Base-by-base conservation (phyloP, 306 rosid species). In the Oemleria cerasiformis region DNA sequence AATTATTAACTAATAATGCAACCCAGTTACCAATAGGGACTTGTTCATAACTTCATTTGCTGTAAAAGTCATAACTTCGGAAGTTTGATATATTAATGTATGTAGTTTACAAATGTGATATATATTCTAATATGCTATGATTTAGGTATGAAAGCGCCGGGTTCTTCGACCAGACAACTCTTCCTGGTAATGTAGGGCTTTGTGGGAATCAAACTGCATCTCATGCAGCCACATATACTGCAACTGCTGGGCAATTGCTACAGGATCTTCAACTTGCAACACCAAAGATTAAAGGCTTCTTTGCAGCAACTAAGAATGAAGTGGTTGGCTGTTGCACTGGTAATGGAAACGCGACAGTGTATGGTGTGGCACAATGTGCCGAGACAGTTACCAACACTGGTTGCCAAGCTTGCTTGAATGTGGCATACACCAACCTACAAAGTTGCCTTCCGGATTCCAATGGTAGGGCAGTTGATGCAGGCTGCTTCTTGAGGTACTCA, bases 401-500 rank as follows among this genome's bases (percentile, higher is more conserved):
- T 8, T 88, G 95, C 67, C 39, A 68, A 8, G 51, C 25, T 40
- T 88, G 95, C 83, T 44, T 88, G 80, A 66, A 50, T 15, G 79
- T 73, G 55, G 96, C 74, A 1, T 64, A 62, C 47, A 73, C 21
- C 56, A 86, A 73, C 48, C 38, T 83, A 34, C 83, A 81, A 8
- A 41, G 23, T 55, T 89, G 96, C 48, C 73, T 83, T 65, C 88
- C 88, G 17, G 73, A 73, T 11, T 6, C 77, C n/a, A 73, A 79
- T 20, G 96, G 84, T 4, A 75, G 82, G 34, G 80, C 96, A 3
- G 79, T 20, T 40, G 96, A 86, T 77, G 87, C 87, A 6, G 94
- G 94, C 0, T 88, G 94, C 51, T 88, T 88, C 45, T 63, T 88
- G 72, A 80, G 94, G 80, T 88, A 78, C 62, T 88, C 94, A 0